A percentile compares a stretch with the other conserved stretches of the same genome.
These are phyloP conservation scores for Scedosporium dehoogii DNA, from an alignment of 2,329 filamentous ascomycete species.

Conservation along the genomic window DNA sequence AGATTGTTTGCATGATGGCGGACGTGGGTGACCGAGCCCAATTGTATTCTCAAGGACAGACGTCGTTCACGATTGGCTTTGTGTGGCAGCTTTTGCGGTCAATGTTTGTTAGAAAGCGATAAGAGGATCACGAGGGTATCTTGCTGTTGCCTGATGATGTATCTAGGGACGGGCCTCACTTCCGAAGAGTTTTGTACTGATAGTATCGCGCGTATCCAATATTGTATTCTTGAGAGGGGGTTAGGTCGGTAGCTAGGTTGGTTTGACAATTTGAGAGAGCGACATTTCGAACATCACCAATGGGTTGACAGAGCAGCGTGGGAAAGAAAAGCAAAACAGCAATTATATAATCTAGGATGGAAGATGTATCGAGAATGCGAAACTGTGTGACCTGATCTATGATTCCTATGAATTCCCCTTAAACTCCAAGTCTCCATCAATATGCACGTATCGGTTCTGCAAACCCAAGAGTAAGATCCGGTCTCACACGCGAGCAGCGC, in stretches of 20 bases:
- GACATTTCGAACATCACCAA: too few species aligned
- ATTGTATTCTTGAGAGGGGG: too few species aligned
- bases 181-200: too few species aligned
- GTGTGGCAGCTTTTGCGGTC: slow-evolving; percentile 24
- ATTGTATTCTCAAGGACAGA: slow-evolving; percentile 28
- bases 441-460: background rate
- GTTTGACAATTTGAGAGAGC: background rate
- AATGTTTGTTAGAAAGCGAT: slow-evolving; percentile 7
- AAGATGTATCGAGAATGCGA: slow-evolving; percentile 1
- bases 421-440: slow-evolving; percentile 1
- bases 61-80: slow-evolving; percentile 20
- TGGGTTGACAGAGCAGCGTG: background rate
- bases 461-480: background rate
- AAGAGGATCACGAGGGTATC: background rate
- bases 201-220: too few species aligned
- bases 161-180: background rate
- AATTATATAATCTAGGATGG: slow-evolving; percentile 4
- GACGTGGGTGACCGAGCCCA: slow-evolving; percentile 40
- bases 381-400: background rate
- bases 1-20: slow-evolving; percentile 31
- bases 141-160: background rate
- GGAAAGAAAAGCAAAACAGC: background rate
- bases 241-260: too few species aligned
- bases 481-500: background rate
- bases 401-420: slow-evolving; percentile 1